Base-by-base conservation (phyloP, 1,284 basidiomycete species). In the Malassezia nana region DNA sequence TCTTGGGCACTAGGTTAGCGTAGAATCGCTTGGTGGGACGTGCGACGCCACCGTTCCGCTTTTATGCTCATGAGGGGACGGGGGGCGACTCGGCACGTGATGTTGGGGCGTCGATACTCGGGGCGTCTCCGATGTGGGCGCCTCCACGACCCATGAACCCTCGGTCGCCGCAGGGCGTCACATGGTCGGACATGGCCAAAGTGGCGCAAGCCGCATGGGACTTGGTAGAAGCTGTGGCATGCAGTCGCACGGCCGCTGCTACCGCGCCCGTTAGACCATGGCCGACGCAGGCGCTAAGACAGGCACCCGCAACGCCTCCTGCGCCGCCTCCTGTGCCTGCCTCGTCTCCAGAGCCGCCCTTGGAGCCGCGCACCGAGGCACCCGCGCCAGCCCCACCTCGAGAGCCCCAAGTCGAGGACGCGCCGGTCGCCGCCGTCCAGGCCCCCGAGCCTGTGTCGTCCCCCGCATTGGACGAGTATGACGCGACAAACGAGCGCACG, bases 401-500 rank as follows among this genome's bases (percentile, higher is more conserved):
- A n/a, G n/a, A n/a, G n/a, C n/a, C n/a, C n/a, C n/a, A n/a, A n/a
- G n/a, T n/a, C n/a, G n/a, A n/a, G n/a, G n/a, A n/a, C n/a, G 24
- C 24, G 24, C 1, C 24, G 6, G 24, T 10, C 4, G 40, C 13
- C 18, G 6, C 22, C 20, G 6, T 28, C 9, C 20, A 24, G 4
- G 16, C 32, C 9, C 18, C 30, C 5, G 10, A 15, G 24, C 45
- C 12, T 16, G 15, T 25, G 6, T 2, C 35, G 26, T 9, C 48
- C 2, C 20, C 25, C n/a, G 7, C 38, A 24, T 28, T n/a, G 15
- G 58, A 54, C 26, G 69, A 72, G 41, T 73, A 73, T 45, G 70
- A 73, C 30, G 66, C 66, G 1, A 64, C 64, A 26, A 62, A 52
- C 10, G 66, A 64, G 10, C 60, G 64, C 22, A 44, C 43, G 6